A percentile compares a stretch with the other conserved stretches of the same genome.
Evolutionary conservation across 805 yeast genomes (phyloP).

Genomic region (Pichia heedii): DNA sequence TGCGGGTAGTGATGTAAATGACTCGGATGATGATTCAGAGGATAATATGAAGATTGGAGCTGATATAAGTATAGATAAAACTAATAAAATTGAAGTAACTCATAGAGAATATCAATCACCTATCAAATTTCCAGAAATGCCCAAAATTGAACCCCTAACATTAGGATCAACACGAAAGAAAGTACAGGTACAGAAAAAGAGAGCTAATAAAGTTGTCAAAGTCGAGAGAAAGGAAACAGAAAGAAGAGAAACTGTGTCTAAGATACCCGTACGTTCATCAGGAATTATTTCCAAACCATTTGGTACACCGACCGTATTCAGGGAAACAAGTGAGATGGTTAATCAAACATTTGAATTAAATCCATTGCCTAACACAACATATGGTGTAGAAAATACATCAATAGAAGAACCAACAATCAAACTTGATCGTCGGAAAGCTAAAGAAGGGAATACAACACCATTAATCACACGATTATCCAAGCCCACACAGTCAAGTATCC

Average conservation of each 20-base stretch:
- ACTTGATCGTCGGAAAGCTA: constrained; percentile 12
- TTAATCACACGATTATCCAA: no score
- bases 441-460: neutral
- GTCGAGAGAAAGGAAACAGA: no score
- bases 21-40: constrained; percentile 17
- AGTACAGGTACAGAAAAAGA: constrained; percentile 18
- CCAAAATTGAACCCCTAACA: constrained; percentile 25
- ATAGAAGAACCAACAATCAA: constrained; percentile 25
- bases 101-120: constrained; percentile 21
- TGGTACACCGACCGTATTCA: constrained; percentile 13
- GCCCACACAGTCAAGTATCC: no score
- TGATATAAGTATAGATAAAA: constrained; percentile 17
- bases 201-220: constrained; percentile 2
- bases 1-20: constrained; percentile 11
- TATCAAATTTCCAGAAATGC: constrained; percentile 26
- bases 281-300: neutral
- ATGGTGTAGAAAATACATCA: constrained; percentile 2
- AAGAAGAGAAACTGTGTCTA: neutral
- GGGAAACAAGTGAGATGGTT: constrained; percentile 7
- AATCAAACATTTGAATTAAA: constrained; percentile 8
- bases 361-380: constrained; percentile 16
- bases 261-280: neutral
- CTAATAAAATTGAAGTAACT: constrained; percentile 24
- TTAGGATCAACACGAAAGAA: constrained; percentile 21
- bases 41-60: no score